These are phyloP conservation scores for Berberis vulgaris DNA, from an alignment of 164 flowering plant species.

Conservation along the genomic window DNA sequence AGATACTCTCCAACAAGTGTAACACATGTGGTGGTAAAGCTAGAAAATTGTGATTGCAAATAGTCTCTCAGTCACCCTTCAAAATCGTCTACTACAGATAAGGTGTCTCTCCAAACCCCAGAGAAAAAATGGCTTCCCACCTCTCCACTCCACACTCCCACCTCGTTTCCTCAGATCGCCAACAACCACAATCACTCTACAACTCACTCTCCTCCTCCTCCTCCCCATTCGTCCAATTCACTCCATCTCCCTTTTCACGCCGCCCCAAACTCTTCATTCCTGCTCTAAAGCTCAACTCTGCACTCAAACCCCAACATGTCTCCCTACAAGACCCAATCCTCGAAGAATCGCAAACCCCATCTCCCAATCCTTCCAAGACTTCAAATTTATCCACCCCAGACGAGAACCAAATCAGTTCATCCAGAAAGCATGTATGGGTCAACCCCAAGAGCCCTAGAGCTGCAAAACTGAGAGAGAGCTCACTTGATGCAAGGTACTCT, in stretches of 20 bases:
- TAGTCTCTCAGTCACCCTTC: no score
- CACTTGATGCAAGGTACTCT: constrained; percentile 57
- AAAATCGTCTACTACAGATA: no score
- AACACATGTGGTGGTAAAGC: no score
- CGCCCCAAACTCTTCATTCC: constrained; percentile 11
- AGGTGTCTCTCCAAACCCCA: neutral
- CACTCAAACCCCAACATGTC: constrained; percentile 9
- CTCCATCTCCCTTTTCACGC: constrained; percentile 15
- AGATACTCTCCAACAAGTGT: no score
- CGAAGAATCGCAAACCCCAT: constrained; percentile 17
- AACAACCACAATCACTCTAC: constrained; percentile 15
- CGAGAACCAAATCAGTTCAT: constrained; percentile 16
- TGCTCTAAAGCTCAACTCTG: constrained; percentile 15
- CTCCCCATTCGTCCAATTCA: constrained; percentile 10
- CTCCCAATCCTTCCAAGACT: constrained; percentile 7
- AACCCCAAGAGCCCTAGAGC: constrained; percentile 81
- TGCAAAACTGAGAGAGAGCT: constrained; percentile 32
- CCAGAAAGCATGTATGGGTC: constrained; percentile 61
- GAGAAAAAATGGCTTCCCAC: constrained; percentile 34
- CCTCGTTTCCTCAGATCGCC: constrained; percentile 20
- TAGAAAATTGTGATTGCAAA: no score
- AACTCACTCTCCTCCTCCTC: constrained; percentile 19
- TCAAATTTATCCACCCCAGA: constrained; percentile 20
- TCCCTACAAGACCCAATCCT: constrained; percentile 11
- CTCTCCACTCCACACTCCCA: constrained; percentile 32